Evolutionary conservation across 352 stramenopile genomes (phyloP).

Genomic region (Poterioochromonas sp.): DNA sequence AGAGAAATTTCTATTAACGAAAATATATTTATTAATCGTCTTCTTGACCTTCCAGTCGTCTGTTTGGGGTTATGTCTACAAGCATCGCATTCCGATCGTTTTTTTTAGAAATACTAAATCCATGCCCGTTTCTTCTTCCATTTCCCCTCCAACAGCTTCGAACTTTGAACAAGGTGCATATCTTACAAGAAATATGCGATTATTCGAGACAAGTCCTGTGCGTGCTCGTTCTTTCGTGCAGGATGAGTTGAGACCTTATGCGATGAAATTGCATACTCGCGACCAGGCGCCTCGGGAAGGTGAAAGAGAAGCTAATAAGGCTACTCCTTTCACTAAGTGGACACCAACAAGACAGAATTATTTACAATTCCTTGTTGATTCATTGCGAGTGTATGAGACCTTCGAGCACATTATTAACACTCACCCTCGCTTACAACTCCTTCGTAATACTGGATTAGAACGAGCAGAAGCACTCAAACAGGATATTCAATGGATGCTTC

Average conservation of each 20-base stretch:
- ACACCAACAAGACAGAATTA: conserved; percentile 39
- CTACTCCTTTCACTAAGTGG: conserved; percentile 41
- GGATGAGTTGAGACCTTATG: conserved; percentile 43
- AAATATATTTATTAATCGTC: no score
- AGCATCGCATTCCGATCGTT: no score
- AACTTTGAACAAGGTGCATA: no score
- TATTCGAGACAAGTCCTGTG: no score
- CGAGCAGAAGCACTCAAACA: conserved; percentile 37
- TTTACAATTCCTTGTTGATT: conserved; percentile 47
- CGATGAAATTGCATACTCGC: conserved; percentile 46
- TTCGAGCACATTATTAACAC: conserved; percentile 37
- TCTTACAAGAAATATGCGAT: no score
- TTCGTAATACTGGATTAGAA: conserved; percentile 41
- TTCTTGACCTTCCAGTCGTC: no score
- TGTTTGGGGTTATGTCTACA: no score
- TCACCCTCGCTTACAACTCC: conserved; percentile 31
- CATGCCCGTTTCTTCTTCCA: no score
- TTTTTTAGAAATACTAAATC: no score
- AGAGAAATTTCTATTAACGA: no score
- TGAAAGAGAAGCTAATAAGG: conserved; percentile 15
- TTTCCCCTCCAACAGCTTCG: no score
- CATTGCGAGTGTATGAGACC: conserved; percentile 33
- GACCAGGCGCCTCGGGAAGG: conserved; percentile 45
- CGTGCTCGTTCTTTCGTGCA: conserved; percentile 43
- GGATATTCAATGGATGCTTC: conserved; percentile 28